Base-by-base conservation (phyloP, 176 grass and related monocot species). In the Tillandsia fasciculata region DNA sequence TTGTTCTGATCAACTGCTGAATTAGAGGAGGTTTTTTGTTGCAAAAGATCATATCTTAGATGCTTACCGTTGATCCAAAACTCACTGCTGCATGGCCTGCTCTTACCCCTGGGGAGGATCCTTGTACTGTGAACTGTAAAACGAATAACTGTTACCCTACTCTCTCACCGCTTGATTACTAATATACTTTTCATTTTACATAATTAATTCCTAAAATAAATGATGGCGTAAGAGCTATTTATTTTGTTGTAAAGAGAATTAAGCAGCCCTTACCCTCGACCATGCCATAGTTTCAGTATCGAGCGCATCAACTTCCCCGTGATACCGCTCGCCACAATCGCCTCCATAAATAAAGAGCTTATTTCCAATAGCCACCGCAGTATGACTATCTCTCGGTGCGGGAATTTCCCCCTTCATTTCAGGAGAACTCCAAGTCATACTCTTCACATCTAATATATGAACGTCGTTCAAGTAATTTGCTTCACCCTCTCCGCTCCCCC, bases 381-480 rank as follows among this genome's bases (percentile, higher is more conserved):
- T 79, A 56, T 99, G 94, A 81, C 90, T 99, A 73, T 99, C 94
- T 69, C 94, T 99, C 15, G 89, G 86, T 3, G 87, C 87, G 4
- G 89, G 94, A 0, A 53, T 29, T 8, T 86, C 82, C 26, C 84
- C 79, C 65, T 79, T 80, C 13, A 90, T 71, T 77, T 87, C 87
- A 2, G 94, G 94, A 48, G 84, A 80, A 49, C 79, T 81, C 94
- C 94, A 99, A 50, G 84, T 80, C 89, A 99, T 85, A 65, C 64
- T 86, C 70, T 82, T 70, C 22, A 93, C 72, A 49, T 99, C 87
- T 22, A 99, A 78, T 54, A 93, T 47, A 77, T 93, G 84, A 28
- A 99, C 84, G 70, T 99, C 89, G 77, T 87, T 86, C 59, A 99
- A 81, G 85, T 93, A 93, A 82, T 99, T 99, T 26, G 86, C 84